Evolutionary conservation across 345 rosid species (phyloP).

Genomic region (Salix brachista): DNA sequence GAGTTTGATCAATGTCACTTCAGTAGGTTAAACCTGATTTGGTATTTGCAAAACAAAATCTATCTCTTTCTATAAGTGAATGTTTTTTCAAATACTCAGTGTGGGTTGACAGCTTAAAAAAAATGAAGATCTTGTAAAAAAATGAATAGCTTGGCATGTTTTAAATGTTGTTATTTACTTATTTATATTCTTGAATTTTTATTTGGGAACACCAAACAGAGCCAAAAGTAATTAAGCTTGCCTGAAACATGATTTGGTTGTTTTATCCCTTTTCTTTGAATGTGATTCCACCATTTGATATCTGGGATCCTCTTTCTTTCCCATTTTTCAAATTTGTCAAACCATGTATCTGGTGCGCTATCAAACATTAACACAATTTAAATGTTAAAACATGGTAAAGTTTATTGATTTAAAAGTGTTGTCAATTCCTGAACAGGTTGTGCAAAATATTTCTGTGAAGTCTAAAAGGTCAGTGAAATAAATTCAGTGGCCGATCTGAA

Average conservation of each 20-base stretch:
- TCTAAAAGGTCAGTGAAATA: not conserved
- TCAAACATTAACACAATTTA: not conserved
- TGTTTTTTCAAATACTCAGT: not conserved
- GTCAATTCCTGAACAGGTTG: not conserved
- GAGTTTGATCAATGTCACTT: not conserved
- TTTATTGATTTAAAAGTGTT: not conserved
- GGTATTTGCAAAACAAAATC: not conserved
- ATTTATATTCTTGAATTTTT: no score
- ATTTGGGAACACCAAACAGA: no score
- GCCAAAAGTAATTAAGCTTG: no score
- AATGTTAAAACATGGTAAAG: not conserved
- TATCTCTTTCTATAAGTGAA: not conserved
- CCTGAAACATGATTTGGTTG: no score
- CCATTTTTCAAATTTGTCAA: not conserved
- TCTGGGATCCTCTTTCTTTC: no score
- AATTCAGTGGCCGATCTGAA: not conserved
- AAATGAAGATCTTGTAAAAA: no score
- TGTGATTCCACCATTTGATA: no score
- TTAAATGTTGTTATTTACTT: no score
- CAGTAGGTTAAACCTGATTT: no score
- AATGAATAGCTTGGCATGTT: no score
- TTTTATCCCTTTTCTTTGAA: no score
- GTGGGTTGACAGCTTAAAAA: no score
- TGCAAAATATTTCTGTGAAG: conserved; percentile 1
- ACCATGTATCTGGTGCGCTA: not conserved